phyloP scores from a whole-genome alignment of 2,329 filamentous ascomycete species.

The Fusarium armeniacum region DNA sequence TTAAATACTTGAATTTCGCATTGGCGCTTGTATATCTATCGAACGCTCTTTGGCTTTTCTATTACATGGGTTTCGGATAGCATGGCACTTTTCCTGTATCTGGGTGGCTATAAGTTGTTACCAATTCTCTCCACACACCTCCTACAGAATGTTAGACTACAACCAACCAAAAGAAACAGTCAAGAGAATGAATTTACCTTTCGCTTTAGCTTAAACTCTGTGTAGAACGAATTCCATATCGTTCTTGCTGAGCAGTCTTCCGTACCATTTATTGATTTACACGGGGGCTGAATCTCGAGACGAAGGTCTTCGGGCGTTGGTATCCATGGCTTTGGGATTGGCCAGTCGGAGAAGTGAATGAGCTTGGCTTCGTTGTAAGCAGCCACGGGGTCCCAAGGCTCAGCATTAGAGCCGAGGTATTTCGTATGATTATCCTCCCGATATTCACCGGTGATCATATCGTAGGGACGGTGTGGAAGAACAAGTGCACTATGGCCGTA shows the following conservation, averaged over 20 bases:
- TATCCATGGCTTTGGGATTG: slow-evolving; percentile 72
- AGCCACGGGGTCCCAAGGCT: slow-evolving; percentile 68
- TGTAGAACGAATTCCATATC: slow-evolving; percentile 60
- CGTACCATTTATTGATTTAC: slow-evolving; percentile 63
- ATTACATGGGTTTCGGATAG: not conserved
- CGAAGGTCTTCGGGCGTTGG: slow-evolving; percentile 25
- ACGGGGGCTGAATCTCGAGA: slow-evolving; percentile 39
- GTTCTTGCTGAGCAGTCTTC: slow-evolving; percentile 56
- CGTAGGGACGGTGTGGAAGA: slow-evolving; percentile 74
- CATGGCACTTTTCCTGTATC: not conserved
- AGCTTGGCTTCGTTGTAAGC: slow-evolving; percentile 73
- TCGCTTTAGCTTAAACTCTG: slow-evolving; percentile 56
- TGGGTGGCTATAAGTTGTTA: not conserved
- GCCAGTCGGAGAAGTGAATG: slow-evolving; percentile 80
- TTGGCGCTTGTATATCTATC: not conserved
- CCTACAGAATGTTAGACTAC: not conserved
- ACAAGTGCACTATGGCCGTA: slow-evolving; percentile 71
- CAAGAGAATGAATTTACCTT: slow-evolving; percentile 1
- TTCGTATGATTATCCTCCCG: slow-evolving; percentile 63
- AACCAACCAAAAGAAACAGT: not conserved
- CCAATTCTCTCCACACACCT: slow-evolving; percentile 6
- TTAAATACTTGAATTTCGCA: not conserved
- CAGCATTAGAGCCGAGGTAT: slow-evolving; percentile 59
- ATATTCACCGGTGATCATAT: slow-evolving; percentile 74
- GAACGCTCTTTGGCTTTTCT: not conserved